A percentile compares a stretch with the other conserved stretches of the same genome.
Evolutionary conservation across 129 eudicot species (phyloP).

Genomic region (Lactuca sativa): DNA sequence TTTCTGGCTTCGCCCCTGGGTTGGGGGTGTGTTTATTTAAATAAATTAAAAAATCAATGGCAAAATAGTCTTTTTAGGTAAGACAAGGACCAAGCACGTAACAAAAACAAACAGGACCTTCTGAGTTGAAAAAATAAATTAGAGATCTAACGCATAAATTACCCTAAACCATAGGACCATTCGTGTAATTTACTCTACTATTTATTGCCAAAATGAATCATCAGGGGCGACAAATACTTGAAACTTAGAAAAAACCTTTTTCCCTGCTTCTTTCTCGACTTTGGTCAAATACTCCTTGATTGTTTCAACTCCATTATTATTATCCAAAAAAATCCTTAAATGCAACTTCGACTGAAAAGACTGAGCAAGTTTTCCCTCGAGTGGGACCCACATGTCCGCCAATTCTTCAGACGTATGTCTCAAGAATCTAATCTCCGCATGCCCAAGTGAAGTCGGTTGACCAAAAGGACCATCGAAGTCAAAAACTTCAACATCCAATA

Average conservation of each 20-base stretch:
- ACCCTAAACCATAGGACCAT: too few species aligned
- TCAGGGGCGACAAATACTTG: too few species aligned
- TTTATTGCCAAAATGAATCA: too few species aligned
- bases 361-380: constrained; percentile 83
- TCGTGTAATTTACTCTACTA: too few species aligned
- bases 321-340: constrained; percentile 84
- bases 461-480: constrained; percentile 96
- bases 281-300: constrained; percentile 80
- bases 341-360: constrained; percentile 86
- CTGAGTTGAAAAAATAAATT: too few species aligned
- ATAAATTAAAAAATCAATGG: too few species aligned
- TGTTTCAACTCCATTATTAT: constrained; percentile 89
- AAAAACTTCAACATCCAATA: constrained; percentile 82
- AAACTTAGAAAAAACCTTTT: constrained; percentile 50
- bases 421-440: constrained; percentile 78
- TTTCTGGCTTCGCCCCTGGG: too few species aligned
- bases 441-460: constrained; percentile 83
- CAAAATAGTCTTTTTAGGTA: too few species aligned
- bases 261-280: constrained; percentile 95
- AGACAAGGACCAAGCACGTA: too few species aligned
- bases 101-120: too few species aligned
- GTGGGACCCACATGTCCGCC: constrained; percentile 90
- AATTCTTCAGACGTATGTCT: constrained; percentile 74
- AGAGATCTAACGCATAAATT: too few species aligned
- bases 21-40: too few species aligned